Base-by-base conservation (phyloP, 768 basidiomycete genomes). In the Pleurotus eryngii region DNA sequence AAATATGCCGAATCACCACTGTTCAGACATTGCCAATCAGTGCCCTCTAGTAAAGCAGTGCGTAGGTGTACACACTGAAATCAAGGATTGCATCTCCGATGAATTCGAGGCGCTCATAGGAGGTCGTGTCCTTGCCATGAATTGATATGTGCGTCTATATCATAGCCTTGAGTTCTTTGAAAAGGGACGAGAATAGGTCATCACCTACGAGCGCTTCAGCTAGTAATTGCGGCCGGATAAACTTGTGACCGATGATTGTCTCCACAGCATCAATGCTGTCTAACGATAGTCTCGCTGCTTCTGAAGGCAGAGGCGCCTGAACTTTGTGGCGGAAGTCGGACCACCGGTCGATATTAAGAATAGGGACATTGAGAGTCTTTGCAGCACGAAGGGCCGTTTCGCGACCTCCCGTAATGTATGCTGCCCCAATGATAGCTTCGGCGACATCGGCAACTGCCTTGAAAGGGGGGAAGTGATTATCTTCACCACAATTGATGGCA, bases 1-100 rank as follows among this genome's bases (percentile, higher is more conserved):
- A 92, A 51, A 93, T 80, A 68, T 91, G 78, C 18, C 81, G 81
- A 27, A 90, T 81, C 18, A 89, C 84, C 75, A 92, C 92, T 93
- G 61, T 49, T 42, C 30, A 15, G 46, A 47, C 55, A 55, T 37
- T 39, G 6, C 3, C 51, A 39, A 35, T 63, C 27, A 58, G 54
- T 60, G 17, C 45, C 46, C 51, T 46, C 59, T 46, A 51, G 11
- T 35, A 42, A n/a, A 45, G 30, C 26, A 53, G 48, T 46, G 26
- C 56, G 27, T 39, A 48, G 53, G 40, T 26, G 46, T 11, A 74
- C 89, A 55, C 64, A 93, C 92, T 70, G 57, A 91, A 89, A 68
- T 94, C 92, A 22, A 95, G 79, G 50, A 95, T 82, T 1, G 89
- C 90, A 71, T 95, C 92, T 11, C 92, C 92, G 40, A 93, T 76